Evolutionary conservation across 1,284 basidiomycete species (phyloP).

Genomic region (Thecaphora frezii): DNA sequence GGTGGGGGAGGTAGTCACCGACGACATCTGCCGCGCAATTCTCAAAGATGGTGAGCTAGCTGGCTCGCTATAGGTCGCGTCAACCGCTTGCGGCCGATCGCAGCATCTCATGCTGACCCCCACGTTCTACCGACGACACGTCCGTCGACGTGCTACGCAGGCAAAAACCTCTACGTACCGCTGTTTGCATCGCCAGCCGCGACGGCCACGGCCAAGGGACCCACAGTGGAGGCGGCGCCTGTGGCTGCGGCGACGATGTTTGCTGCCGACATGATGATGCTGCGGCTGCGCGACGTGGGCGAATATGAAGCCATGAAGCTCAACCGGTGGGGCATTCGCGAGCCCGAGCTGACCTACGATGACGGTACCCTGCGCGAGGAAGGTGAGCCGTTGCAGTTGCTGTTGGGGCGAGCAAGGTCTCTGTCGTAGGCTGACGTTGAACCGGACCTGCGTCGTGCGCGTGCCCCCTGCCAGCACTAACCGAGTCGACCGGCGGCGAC

Average conservation of each 20-base stretch:
- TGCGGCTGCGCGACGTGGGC: constrained; percentile 43
- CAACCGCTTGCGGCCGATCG: too few species aligned
- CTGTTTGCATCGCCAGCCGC: constrained; percentile 52
- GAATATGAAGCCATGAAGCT: constrained; percentile 53
- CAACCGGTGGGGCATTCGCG: constrained; percentile 60
- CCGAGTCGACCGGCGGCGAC: constrained; percentile 38
- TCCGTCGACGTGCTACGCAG: too few species aligned
- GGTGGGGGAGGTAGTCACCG: constrained; percentile 58
- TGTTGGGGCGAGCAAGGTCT: not conserved
- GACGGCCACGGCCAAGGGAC: constrained; percentile 17
- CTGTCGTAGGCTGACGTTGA: too few species aligned
- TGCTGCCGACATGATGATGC: constrained; percentile 59
- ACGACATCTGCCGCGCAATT: constrained; percentile 55
- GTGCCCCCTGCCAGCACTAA: constrained; percentile 40
- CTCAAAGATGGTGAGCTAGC: constrained; percentile 42
- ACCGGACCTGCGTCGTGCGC: too few species aligned
- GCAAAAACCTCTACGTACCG: constrained; percentile 60
- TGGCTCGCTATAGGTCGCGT: too few species aligned
- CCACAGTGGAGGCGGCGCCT: constrained; percentile 17
- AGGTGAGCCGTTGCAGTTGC: constrained; percentile 13
- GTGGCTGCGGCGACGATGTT: constrained; percentile 25
- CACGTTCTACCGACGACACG: too few species aligned
- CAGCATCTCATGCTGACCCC: too few species aligned
- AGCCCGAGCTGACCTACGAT: constrained; percentile 49
- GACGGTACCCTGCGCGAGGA: constrained; percentile 37